A percentile compares a stretch with the other conserved stretches of the same genome.
These are phyloP conservation scores for Pichia sp. DNA, from an alignment of 1,139 yeast species.

Conservation along the genomic window DNA sequence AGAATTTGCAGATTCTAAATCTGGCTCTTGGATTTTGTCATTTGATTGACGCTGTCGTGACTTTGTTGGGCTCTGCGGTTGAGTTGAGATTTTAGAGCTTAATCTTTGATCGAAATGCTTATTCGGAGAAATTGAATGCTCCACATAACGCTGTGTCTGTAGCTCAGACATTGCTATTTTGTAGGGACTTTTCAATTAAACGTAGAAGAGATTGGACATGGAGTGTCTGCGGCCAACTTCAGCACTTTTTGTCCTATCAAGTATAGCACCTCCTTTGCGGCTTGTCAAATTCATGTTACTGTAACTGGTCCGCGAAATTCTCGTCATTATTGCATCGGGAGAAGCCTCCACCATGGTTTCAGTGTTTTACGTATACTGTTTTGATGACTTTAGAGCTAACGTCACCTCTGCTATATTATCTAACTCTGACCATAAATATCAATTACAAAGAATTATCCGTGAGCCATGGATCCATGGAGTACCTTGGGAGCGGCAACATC, in stretches of 20 bases:
- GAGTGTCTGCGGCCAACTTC: no score
- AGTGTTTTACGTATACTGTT: not conserved
- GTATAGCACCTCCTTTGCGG: not conserved
- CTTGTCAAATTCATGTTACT: not conserved
- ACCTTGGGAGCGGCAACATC: constrained; percentile 21
- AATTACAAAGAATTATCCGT: no score
- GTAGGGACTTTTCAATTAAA: no score
- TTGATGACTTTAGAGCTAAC: no score
- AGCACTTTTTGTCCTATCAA: not conserved
- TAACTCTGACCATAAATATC: no score
- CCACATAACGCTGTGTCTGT: not conserved
- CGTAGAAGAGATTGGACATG: no score
- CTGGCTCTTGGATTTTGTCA: not conserved
- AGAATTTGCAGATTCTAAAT: not conserved
- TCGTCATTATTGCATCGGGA: not conserved
- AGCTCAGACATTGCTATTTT: not conserved
- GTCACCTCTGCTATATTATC: no score
- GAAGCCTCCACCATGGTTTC: not conserved
- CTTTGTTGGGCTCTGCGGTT: constrained; percentile 3
- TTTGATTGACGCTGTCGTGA: not conserved
- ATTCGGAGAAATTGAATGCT: not conserved
- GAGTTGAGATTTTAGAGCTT: constrained; percentile 7
- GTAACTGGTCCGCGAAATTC: not conserved
- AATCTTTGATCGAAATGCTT: constrained; percentile 17
- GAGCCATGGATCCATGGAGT: constrained; percentile 30